Percentiles rank a stretch among this genome's conserved stretches.
These are phyloP conservation scores for Beauveria pseudobassiana DNA, from an alignment of 2,329 filamentous ascomycete genomes.

Conservation along the genomic window DNA sequence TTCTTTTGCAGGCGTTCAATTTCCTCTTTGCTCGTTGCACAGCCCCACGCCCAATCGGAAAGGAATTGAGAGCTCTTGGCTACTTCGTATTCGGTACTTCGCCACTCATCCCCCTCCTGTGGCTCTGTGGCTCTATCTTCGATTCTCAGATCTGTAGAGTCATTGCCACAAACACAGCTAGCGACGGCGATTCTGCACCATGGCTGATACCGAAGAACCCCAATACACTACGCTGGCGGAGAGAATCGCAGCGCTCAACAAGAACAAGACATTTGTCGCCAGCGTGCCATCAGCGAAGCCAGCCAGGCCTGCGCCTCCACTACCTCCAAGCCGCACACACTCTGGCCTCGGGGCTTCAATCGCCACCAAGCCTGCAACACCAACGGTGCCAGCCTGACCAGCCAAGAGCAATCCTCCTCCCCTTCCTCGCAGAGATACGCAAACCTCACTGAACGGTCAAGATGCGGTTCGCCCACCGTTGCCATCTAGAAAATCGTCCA, in stretches of 20 bases:
- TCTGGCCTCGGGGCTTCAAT: slow-evolving; percentile 25
- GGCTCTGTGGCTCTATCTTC: not conserved
- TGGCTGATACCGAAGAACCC: slow-evolving; percentile 56
- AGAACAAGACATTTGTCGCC: slow-evolving; percentile 48
- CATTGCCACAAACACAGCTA: not conserved
- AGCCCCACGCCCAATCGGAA: not conserved
- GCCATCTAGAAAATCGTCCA: slow-evolving; percentile 24
- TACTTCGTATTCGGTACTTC: not conserved
- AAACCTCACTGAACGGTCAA: slow-evolving; percentile 13
- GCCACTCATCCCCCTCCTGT: slow-evolving; percentile 1
- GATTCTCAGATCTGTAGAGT: not conserved
- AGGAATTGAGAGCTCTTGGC: not conserved
- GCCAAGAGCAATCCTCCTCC: slow-evolving; percentile 22
- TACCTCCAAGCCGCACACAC: slow-evolving; percentile 30
- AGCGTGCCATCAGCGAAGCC: slow-evolving; percentile 28
- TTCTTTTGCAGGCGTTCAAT: not conserved
- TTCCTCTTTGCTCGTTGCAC: not conserved
- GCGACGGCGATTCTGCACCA: slow-evolving; percentile 20
- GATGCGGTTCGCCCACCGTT: slow-evolving; percentile 27
- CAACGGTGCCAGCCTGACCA: slow-evolving; percentile 33
- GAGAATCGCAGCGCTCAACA: slow-evolving; percentile 57
- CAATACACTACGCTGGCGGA: slow-evolving; percentile 54
- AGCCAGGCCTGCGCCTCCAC: slow-evolving; percentile 27
- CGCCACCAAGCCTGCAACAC: slow-evolving; percentile 21
- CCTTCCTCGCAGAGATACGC: slow-evolving; percentile 26